Conservation (phyloP, 768 basidiomycete species). For the Floccularia luteovirens region DNA sequence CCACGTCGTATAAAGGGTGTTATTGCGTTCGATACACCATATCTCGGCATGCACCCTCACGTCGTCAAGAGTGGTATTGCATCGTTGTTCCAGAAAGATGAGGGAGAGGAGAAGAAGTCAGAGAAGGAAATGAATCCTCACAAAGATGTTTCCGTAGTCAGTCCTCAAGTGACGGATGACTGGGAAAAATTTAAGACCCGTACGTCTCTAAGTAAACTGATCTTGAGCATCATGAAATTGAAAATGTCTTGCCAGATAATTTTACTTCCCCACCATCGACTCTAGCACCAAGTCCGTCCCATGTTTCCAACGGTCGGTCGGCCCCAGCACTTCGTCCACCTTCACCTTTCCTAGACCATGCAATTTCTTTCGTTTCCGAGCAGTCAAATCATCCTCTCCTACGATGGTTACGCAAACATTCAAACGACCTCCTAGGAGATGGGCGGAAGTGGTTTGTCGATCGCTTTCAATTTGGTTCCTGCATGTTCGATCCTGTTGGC, state of each 20-base stretch:
- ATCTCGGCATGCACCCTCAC: constrained; percentile 56
- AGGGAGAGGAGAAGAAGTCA: constrained; percentile 16
- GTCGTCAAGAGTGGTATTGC: constrained; percentile 50
- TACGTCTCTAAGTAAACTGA: constrained; percentile 9
- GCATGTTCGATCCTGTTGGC: constrained; percentile 49
- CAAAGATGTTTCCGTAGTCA: constrained; percentile 33
- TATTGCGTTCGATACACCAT: constrained; percentile 53
- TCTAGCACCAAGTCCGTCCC: too few relatives aligned
- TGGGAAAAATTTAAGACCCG: constrained; percentile 39
- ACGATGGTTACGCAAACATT: constrained; percentile 45
- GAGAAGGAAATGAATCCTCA: constrained; percentile 17
- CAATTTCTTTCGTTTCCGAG: constrained; percentile 28
- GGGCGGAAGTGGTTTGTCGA: constrained; percentile 46
- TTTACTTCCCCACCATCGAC: constrained; percentile 8
- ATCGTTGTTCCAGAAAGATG: constrained; percentile 37
- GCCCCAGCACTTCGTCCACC: constrained; percentile 11
- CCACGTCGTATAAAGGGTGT: constrained; percentile 42
- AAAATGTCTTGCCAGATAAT: not conserved
- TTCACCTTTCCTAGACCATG: constrained; percentile 23
- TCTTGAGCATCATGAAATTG: too few relatives aligned
- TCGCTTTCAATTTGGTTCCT: constrained; percentile 48
- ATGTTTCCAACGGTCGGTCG: constrained; percentile 6
- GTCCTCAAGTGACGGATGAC: constrained; percentile 36
- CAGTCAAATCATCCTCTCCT: constrained; percentile 36
- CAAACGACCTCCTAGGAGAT: constrained; percentile 34